Evolutionary conservation across 192 early-diverging fungal species (phyloP).

Genomic region (Jimgerdemannia lactiflua): DNA sequence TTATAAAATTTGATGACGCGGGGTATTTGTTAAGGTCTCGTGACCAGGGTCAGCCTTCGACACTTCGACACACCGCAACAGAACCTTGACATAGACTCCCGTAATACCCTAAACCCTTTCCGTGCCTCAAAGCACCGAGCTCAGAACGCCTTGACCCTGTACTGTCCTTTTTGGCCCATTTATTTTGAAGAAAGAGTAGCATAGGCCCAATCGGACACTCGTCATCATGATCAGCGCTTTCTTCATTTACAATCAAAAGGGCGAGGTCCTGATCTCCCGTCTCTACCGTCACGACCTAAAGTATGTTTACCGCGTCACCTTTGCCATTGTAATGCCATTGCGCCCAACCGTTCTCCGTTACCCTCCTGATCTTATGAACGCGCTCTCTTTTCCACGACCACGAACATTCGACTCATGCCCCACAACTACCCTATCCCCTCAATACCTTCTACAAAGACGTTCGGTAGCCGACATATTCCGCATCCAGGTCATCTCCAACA

Average conservation of each 20-base stretch:
- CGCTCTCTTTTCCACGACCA: background rate
- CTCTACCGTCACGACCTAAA: slow-evolving; percentile 94
- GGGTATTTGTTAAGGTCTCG: too few relatives aligned
- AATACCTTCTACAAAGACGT: slow-evolving; percentile 52
- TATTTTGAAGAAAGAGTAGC: too few relatives aligned
- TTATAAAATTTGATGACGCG: too few relatives aligned
- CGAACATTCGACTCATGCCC: background rate
- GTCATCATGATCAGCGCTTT: slow-evolving; percentile 85
- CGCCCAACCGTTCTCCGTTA: background rate
- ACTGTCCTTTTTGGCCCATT: too few relatives aligned
- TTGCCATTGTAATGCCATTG: too few relatives aligned
- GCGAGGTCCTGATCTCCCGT: slow-evolving; percentile 96
- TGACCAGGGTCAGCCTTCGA: too few relatives aligned
- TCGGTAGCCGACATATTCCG: slow-evolving; percentile 95
- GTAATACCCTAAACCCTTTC: too few relatives aligned
- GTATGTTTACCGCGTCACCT: slow-evolving; percentile 37
- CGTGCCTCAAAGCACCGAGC: too few relatives aligned
- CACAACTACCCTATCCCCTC: background rate
- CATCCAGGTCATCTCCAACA: slow-evolving; percentile 93
- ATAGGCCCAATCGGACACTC: too few relatives aligned
- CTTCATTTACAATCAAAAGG: slow-evolving; percentile 98
- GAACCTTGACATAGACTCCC: too few relatives aligned
- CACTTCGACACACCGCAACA: too few relatives aligned
- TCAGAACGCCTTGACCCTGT: too few relatives aligned
- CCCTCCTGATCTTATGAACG: background rate